Conservation (phyloP, 352 stramenopile species). For the Phytophthora brassicae region DNA sequence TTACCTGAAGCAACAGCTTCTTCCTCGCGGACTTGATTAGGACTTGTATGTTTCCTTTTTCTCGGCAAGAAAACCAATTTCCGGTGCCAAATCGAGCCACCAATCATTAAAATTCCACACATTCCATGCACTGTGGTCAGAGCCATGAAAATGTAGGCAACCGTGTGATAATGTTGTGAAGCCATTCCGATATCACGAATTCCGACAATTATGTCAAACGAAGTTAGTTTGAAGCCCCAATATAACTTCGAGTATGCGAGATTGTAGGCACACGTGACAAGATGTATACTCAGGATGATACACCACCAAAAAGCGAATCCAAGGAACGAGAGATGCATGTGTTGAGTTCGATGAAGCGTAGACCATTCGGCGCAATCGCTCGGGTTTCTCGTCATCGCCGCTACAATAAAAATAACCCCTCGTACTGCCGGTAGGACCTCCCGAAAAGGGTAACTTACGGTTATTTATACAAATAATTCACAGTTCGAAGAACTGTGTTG, state of each 20-base stretch:
- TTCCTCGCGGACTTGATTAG: too few relatives aligned
- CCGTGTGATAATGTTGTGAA: constrained; percentile 5
- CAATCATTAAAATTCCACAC: constrained; percentile 15
- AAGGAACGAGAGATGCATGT: background rate
- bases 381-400: too few relatives aligned
- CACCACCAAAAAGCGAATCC: constrained; percentile 28
- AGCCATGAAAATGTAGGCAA: constrained; percentile 23
- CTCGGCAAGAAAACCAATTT: constrained; percentile 3
- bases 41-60: background rate
- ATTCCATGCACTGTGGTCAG: constrained; percentile 21
- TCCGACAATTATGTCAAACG: constrained; percentile 10
- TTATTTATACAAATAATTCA: too few relatives aligned
- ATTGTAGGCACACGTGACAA: constrained; percentile 18
- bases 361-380: too few relatives aligned
- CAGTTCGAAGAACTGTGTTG: too few relatives aligned
- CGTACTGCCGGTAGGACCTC: too few relatives aligned
- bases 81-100: constrained; percentile 7
- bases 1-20: too few relatives aligned
- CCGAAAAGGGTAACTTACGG: too few relatives aligned
- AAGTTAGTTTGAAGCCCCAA: constrained; percentile 18
- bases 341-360: too few relatives aligned
- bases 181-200: constrained; percentile 23
- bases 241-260: constrained; percentile 20
- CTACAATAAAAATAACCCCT: too few relatives aligned
- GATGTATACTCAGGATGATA: constrained; percentile 11